These are phyloP conservation scores for Alternaria brassicicola DNA, from an alignment of 2,329 filamentous ascomycete genomes.

Conservation along the genomic window DNA sequence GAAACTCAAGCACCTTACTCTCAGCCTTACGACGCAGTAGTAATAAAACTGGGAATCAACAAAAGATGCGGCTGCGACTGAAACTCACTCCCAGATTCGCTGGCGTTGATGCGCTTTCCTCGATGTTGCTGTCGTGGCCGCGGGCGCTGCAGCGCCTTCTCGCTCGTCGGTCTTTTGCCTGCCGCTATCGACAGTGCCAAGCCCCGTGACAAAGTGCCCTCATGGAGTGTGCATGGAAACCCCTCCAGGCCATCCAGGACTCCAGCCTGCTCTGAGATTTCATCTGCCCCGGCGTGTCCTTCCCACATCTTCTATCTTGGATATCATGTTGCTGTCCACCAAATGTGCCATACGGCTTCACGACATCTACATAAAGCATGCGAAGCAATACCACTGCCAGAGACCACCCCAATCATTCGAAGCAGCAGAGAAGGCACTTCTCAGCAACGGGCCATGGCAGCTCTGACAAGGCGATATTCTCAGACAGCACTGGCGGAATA, in stretches of 20 bases:
- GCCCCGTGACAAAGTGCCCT: slow-evolving; percentile 29
- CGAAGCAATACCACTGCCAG: slow-evolving; percentile 14
- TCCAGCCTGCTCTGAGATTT: slow-evolving; percentile 2
- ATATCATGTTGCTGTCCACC: slow-evolving; percentile 4
- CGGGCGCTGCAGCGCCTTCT: slow-evolving; percentile 21
- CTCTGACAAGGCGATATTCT: background rate
- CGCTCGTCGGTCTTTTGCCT: slow-evolving; percentile 36
- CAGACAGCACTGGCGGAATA: background rate
- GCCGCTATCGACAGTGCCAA: slow-evolving; percentile 35
- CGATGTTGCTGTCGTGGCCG: slow-evolving; percentile 34
- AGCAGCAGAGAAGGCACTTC: background rate
- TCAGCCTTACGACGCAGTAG: slow-evolving; percentile 20
- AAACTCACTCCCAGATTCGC: slow-evolving; percentile 25
- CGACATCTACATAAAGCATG: slow-evolving; percentile 35
- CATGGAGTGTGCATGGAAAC: background rate
- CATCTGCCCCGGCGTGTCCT: slow-evolving; percentile 8
- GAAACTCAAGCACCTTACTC: slow-evolving; percentile 29
- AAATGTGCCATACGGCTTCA: slow-evolving; percentile 17
- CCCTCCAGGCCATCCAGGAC: slow-evolving; percentile 1
- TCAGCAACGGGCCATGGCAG: background rate
- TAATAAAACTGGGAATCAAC: slow-evolving; percentile 16
- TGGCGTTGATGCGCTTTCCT: slow-evolving; percentile 27
- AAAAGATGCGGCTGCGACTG: slow-evolving; percentile 17
- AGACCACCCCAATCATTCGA: background rate
- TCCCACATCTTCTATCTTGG: slow-evolving; percentile 1